These are phyloP conservation scores for Penicillium sumatraense DNA, from an alignment of 2,329 filamentous ascomycete species.

Conservation along the genomic window DNA sequence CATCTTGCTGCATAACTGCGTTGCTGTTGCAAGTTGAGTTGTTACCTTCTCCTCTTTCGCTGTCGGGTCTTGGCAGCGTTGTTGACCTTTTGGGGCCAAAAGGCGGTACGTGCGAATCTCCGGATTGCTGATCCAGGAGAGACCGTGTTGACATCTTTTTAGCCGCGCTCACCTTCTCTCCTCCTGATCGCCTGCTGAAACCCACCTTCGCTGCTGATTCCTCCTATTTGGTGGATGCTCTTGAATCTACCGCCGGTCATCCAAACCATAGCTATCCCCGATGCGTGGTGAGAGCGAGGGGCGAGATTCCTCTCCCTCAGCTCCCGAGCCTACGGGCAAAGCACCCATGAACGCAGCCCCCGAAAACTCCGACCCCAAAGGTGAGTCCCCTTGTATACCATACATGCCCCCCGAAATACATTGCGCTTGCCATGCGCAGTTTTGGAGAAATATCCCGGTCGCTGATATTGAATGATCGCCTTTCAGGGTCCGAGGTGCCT, in stretches of 20 bases:
- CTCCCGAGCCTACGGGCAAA: constrained; percentile 35
- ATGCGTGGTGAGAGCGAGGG: constrained; percentile 41
- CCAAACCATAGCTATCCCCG: constrained; percentile 29
- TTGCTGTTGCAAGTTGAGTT: too few relatives aligned
- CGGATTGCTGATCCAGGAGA: constrained; percentile 21
- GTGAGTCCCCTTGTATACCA: constrained; percentile 28
- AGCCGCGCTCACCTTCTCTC: constrained; percentile 9
- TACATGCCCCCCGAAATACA: not conserved
- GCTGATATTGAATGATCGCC: constrained; percentile 19
- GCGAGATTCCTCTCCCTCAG: constrained; percentile 35
- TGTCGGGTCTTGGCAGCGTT: constrained; percentile 7
- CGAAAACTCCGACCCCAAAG: constrained; percentile 26
- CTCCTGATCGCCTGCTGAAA: constrained; percentile 4
- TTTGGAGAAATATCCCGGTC: constrained; percentile 2
- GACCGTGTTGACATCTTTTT: constrained; percentile 17
- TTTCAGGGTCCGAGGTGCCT: constrained; percentile 31
- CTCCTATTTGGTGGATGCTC: not conserved
- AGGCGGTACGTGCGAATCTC: constrained; percentile 21
- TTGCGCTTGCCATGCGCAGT: constrained; percentile 2
- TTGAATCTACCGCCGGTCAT: constrained; percentile 13
- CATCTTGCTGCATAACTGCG: constrained; percentile 9
- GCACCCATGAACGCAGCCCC: constrained; percentile 42
- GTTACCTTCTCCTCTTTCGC: not conserved
- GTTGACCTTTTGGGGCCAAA: constrained; percentile 22
- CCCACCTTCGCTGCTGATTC: not conserved